Evolutionary conservation across 352 stramenopile genomes (phyloP), one percentile per base, ranked within the genome.

Genomic region (Blastocystis sp.): DNA sequence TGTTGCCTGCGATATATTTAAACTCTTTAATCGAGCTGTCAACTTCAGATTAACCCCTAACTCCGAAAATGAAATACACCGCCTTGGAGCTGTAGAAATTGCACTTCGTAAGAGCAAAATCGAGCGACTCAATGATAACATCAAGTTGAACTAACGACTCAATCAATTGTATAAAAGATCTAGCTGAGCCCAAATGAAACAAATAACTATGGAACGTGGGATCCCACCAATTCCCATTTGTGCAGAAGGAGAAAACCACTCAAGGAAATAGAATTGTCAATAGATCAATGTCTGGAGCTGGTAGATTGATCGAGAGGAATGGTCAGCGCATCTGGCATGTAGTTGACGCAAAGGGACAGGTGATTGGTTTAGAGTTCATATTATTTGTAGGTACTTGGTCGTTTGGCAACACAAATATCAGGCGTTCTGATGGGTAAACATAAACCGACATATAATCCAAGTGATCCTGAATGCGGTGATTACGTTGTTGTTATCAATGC

Each of bases 401-500:
- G 78, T 34, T 59, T 89, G 66, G 63, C 78, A 9, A 89, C 78
- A 24, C 78, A 89, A 59, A 43, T 89, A 20, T 79, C 63, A 53
- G 78, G 56, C 26, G 63, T 89, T n/a, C 66, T 89, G 1, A 89
- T 79, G 63, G 78, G 78, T 34, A 89, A 89, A 45, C 63, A 79
- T 41, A 89, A 89, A 69, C 78, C 78, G 13, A 89, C 66, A 11
- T 89, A 89, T 30, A 64, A 76, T 24, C 78, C 78, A 20, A 76
- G 66, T 45, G 78, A 89, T 65, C 63, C 63, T 30, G 63, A 89
- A 79, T 89, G 78, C 53, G 78, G 78, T 30, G 78, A 89, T 45
- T 89, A 89, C 62, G 78, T 89, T 7, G 78, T 89, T 54, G 78
- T 89, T 54, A 55, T 89, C 8, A 89, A 89, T 78, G 78, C 78